phyloP scores from a whole-genome alignment of 305 asterid genomes.

The Solanum hybrid region DNA sequence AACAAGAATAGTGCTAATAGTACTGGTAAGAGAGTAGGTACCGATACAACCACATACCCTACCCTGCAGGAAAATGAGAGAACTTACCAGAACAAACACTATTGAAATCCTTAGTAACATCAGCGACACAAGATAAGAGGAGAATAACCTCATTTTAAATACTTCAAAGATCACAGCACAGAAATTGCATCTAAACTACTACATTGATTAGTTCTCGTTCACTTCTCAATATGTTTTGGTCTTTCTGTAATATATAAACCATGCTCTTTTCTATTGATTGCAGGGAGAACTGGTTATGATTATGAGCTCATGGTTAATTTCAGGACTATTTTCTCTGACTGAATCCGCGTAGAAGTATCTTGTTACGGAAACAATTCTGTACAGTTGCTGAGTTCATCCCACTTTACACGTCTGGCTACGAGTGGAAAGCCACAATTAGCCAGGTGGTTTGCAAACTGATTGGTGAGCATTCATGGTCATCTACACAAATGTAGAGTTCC shows the following conservation, averaged over 20 bases:
- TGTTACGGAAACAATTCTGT: not conserved
- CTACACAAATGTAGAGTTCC: constrained; percentile 1
- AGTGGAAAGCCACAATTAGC: not conserved
- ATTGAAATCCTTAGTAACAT: not conserved
- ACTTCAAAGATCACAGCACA: not conserved
- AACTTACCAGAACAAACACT: not conserved
- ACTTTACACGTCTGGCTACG: not conserved
- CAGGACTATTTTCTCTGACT: not conserved
- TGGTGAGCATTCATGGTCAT: not conserved
- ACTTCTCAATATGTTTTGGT: not conserved
- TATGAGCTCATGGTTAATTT: not conserved
- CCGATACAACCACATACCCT: not conserved
- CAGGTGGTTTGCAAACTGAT: not conserved
- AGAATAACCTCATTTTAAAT: not conserved
- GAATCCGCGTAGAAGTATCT: not conserved
- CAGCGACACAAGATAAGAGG: not conserved
- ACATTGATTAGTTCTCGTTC: not conserved
- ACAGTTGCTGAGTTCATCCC: not conserved
- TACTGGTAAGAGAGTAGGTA: not conserved
- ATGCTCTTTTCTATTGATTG: not conserved
- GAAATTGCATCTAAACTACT: not conserved
- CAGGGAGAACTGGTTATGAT: not conserved
- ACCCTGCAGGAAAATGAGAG: not conserved
- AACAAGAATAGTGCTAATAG: not conserved
- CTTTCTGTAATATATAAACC: not conserved